Evolutionary conservation across 1,139 yeast genomes (phyloP), one percentile per base, ranked within the genome.

Genomic region (Saccharomyces hybrid): DNA sequence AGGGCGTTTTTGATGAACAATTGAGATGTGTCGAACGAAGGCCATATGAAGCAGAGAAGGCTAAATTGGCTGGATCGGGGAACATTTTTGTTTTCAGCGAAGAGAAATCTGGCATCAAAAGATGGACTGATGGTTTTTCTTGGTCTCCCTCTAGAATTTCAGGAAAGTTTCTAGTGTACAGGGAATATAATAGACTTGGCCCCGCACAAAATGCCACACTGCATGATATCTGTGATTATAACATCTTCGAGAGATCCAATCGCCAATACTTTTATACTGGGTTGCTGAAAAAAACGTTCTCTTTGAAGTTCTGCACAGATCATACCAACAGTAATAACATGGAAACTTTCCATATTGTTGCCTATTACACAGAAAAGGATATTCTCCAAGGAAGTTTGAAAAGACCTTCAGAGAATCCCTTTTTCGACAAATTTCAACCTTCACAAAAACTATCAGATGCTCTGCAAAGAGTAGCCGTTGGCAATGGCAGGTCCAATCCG

Each of bases 111-210:
- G 93, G 95, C 1, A 89, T 90, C 58, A 87, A 87, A 68, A 75
- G 97, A 54, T 90, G 97, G 97, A 90, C 97, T 0, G 97, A 90
- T 67, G 96, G 97, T 14, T 81, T 88, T 23, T 78, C 91, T 9
- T 90, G 97, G 97, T 83, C 91, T 1, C 97, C 97, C 0, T 85
- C 95, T 2, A 75, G 97, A 52, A 88, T 90, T 31, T 75, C 88
- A 47, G 96, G 96, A 3, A 76, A 95, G 56, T 90, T 90, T 62
- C 74, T 90, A 47, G 85, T 90, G 8, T 90, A 90, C 69, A 78
- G 96, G 47, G 95, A 88, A 68, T 73, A 88, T 53, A 90, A 87
- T 63, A 65, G 62, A 50, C 44, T 49, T 48, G 34, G 34, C n/a
- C 14, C 47, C 34, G 5, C 27, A 1, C 44, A 38, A 20, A 56